Evolutionary conservation across 371 early-diverging fungal species (phyloP).

Genomic region (Fennellomyces sp.): DNA sequence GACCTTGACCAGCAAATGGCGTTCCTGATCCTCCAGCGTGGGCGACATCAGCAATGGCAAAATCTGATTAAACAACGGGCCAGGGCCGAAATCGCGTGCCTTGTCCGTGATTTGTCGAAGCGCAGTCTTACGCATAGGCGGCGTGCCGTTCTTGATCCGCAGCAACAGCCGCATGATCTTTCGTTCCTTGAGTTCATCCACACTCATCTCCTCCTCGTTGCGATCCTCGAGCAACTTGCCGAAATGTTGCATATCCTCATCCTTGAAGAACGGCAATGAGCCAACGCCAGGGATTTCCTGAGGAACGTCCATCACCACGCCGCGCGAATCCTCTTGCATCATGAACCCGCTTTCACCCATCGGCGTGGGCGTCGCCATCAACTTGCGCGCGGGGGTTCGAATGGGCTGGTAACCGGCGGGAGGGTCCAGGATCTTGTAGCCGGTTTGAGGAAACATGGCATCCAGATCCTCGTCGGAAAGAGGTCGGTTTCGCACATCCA

Average conservation of each 20-base stretch:
- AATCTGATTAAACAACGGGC: constrained; percentile 95
- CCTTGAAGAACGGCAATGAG: constrained; percentile 92
- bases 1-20: constrained; percentile 96
- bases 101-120: constrained; percentile 95
- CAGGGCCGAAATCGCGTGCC: constrained; percentile 95
- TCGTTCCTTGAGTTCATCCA: constrained; percentile 92
- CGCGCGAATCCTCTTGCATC: constrained; percentile 79
- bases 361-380: constrained; percentile 94
- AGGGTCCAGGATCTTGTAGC: constrained; percentile 91
- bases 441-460: constrained; percentile 87
- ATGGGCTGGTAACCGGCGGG: constrained; percentile 92
- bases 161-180: constrained; percentile 94
- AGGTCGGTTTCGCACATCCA: constrained; percentile 86
- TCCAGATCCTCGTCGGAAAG: constrained; percentile 94
- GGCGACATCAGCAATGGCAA: constrained; percentile 96
- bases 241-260: constrained; percentile 97
- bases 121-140: constrained; percentile 92
- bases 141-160: constrained; percentile 97
- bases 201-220: constrained; percentile 82
- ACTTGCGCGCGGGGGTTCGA: constrained; percentile 93
- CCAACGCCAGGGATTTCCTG: constrained; percentile 92
- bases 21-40: constrained; percentile 96
- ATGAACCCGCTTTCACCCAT: constrained; percentile 82
- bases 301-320: constrained; percentile 70
- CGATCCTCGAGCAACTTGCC: constrained; percentile 88